Base-by-base conservation (phyloP, 2,329 filamentous ascomycete species). In the Tolypocladium guangdongense region DNA sequence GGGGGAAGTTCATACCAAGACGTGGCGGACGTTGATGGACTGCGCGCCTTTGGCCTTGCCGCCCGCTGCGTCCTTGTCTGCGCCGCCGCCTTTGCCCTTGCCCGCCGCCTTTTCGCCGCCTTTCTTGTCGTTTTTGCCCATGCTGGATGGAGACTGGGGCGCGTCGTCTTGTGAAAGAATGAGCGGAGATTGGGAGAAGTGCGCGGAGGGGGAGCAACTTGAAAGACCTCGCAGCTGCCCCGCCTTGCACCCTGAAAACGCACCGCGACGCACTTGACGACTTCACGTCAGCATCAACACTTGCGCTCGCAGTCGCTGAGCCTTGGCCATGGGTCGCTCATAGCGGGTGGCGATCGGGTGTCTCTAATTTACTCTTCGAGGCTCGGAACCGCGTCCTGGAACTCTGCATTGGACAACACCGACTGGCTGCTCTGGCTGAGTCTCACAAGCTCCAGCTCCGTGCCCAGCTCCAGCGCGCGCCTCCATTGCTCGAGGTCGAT, bases 1-100 rank as follows among this genome's bases (percentile, higher is more conserved):
- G 24, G 37, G 46, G 32, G 10, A 37, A 35, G 16, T 35, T 11
- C 68, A 52, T 59, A 79, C 78, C 62, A 88, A 68, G 55, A 90
- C 88, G 67, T 90, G 87, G 41, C 87, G 80, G 51, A 87, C 84
- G 63, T 88, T 88, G 71, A 90, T 87, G 55, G 76, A 76, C 62
- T 84, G 82, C 1, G 83, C 84, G 27, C 81, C 86, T 53, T 75
- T 74, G 22, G 63, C 60, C 57, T 74, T 73, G 51, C 67, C 67
- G 43, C 73, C 61, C 57, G 66, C 63, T 3, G 62, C 64, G 50
- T 67, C 66, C 22, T 67, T 68, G 38, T 63, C 62, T 7, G 55
- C 62, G 20, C 58, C 63, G 39, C 60, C 62, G 45, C 58, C 64
- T 53, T 71, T 70, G 51, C 56, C 56, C 58, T 65, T 61, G 45